Percentiles rank a stretch among this genome's conserved stretches.
phyloP scores from a whole-genome alignment of 352 stramenopile species.

The Globisporangium apiculatum region DNA sequence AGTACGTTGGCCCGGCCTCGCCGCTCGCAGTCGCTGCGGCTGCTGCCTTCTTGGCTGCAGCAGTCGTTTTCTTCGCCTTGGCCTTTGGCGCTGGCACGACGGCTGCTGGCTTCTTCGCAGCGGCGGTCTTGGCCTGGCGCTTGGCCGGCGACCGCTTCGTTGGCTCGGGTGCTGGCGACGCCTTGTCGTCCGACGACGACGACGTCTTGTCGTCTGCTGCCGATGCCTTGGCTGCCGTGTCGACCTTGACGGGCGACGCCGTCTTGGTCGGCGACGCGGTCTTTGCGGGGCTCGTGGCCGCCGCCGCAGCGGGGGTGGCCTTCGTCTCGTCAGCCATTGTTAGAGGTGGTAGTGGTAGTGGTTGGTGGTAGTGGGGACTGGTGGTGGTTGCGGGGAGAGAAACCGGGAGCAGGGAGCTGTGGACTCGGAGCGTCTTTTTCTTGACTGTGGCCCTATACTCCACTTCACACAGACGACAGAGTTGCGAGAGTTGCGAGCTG shows the following conservation, averaged over 20 bases:
- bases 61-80: not conserved
- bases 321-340: constrained; percentile 18
- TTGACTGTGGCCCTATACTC: constrained; percentile 12
- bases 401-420: constrained; percentile 4
- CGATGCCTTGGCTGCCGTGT: constrained; percentile 12
- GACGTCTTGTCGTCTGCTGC: constrained; percentile 11
- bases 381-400: not conserved
- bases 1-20: constrained; percentile 68
- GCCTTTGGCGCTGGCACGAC: constrained; percentile 30
- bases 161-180: not conserved
- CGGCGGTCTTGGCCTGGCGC: constrained; percentile 60
- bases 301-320: constrained; percentile 2
- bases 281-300: constrained; percentile 20
- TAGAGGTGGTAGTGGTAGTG: not conserved
- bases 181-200: constrained; percentile 5
- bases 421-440: constrained; percentile 16
- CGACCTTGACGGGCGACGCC: constrained; percentile 16
- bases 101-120: constrained; percentile 17
- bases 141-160: constrained; percentile 43
- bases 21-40: constrained; percentile 9
- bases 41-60: constrained; percentile 27
- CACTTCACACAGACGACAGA: not conserved
- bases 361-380: not conserved
- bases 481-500: not conserved
- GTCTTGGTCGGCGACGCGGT: constrained; percentile 22